Conservation (phyloP, 768 basidiomycete genomes). For the Butyriboletus loyo region DNA sequence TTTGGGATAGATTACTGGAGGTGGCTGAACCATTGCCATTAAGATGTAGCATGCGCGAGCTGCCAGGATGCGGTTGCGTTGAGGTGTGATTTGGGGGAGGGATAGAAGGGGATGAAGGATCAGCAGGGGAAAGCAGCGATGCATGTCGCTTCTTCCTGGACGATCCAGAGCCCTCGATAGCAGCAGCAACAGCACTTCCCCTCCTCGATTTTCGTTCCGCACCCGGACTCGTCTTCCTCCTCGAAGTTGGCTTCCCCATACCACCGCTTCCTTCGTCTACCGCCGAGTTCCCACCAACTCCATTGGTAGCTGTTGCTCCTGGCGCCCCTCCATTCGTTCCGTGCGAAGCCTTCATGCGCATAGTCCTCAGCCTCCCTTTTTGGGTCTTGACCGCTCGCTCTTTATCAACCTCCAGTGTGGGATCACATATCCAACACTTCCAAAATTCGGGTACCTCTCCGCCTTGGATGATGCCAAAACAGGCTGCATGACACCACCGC, state of each 20-base stretch:
- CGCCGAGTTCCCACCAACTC: constrained; percentile 6
- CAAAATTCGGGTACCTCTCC: constrained; percentile 68
- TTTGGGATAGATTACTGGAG: constrained; percentile 15
- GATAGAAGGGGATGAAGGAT: constrained; percentile 19
- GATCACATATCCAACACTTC: constrained; percentile 68
- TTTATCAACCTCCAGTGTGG: constrained; percentile 42
- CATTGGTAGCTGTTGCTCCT: constrained; percentile 20
- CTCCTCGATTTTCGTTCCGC: constrained; percentile 39
- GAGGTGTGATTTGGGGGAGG: constrained; percentile 9
- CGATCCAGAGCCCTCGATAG: constrained; percentile 32
- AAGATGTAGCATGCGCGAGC: constrained; percentile 16
- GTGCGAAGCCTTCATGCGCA: constrained; percentile 27
- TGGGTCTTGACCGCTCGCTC: constrained; percentile 48
- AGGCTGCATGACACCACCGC: constrained; percentile 82
- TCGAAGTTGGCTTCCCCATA: constrained; percentile 26
- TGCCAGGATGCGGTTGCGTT: constrained; percentile 13
- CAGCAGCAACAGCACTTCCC: constrained; percentile 34
- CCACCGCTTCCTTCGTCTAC: constrained; percentile 16
- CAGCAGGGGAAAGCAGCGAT: constrained; percentile 32
- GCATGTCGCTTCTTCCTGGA: constrained; percentile 38
- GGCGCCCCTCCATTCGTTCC: constrained; percentile 19
- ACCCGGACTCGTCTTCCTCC: constrained; percentile 37
- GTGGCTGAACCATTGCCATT: constrained; percentile 4
- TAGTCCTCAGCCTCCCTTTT: constrained; percentile 36
- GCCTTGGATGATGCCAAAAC: constrained; percentile 60